Base-by-base conservation (phyloP, 768 basidiomycete genomes). In the Mycena alexandri region DNA sequence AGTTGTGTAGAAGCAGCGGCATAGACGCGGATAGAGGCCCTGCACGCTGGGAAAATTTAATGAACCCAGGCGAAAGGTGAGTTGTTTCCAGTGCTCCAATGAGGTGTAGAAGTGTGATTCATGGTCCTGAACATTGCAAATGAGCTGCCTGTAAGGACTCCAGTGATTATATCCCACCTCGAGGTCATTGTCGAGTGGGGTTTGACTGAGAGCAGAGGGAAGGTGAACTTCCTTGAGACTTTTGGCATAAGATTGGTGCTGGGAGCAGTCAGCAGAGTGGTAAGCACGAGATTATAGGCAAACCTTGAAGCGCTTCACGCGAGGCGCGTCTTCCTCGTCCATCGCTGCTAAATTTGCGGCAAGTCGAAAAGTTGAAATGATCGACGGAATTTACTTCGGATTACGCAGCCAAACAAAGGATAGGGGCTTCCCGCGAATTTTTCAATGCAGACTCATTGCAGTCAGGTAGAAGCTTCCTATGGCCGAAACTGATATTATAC, bases 1-100 rank as follows among this genome's bases (percentile, higher is more conserved):
- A 93, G 76, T 95, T 90, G 72, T 93, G 92, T 10, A 96, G 81
- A 16, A 96, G 85, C 33, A 95, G 80, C 1, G 94, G 90, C 86
- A 96, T 88, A 6, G 92, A 94, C 3, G 87, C 84, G 7, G 91
- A 89, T 43, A 94, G 80, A 0, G 83, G 76, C 46, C 89, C 85
- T 0, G 84, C 88, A 67, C 85, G 84, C 63, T 85, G 82, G 2
- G 90, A 88, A 73, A 94, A 95, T 33, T 82, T 78, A 60, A 94
- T 77, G 76, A 95, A 96, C 2, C 88, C 83, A 0, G 92, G 87
- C 2, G 93, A 84, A 22, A 96, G 86, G 76, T 95, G 66, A 96
- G 85, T 71, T 95, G 91, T 70, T 86, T 81, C 90, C 92, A 93
- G 73, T 93, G 88, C 29, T 87, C 82, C 36, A 96, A 81, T 3